phyloP scores from a whole-genome alignment of 176 grass and related monocot genomes.

The Puya raimondii region DNA sequence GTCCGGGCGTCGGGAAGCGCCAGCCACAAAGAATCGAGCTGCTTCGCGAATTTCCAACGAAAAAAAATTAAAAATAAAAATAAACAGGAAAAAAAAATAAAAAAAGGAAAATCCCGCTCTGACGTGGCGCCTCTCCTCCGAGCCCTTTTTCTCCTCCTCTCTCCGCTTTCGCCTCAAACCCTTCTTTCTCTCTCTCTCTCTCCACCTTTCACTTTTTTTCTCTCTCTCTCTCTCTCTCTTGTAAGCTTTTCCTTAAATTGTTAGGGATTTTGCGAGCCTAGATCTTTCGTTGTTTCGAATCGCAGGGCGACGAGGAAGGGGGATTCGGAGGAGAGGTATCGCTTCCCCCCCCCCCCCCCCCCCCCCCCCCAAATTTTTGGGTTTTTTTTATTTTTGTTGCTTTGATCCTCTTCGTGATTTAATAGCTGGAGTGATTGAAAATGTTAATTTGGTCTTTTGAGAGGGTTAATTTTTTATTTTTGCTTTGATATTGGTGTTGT shows the following conservation, averaged over 20 bases:
- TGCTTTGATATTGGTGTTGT: too few relatives aligned
- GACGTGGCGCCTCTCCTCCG: constrained; percentile 37
- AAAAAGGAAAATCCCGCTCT: constrained; percentile 30
- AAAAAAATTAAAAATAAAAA: not conserved
- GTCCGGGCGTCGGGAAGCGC: not conserved
- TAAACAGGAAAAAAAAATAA: constrained; percentile 2
- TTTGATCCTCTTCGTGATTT: too few relatives aligned
- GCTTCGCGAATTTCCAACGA: not conserved
- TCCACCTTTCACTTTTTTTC: constrained; percentile 6
- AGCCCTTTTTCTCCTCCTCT: constrained; percentile 40
- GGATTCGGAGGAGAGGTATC: too few relatives aligned
- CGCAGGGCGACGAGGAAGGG: not conserved
- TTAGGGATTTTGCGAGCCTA: too few relatives aligned
- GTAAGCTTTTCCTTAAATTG: not conserved
- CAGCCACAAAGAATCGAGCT: constrained; percentile 56
- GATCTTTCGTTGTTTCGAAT: not conserved
- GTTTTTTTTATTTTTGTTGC: too few relatives aligned
- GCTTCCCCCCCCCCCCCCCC: too few relatives aligned
- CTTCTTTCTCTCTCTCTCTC: not conserved
- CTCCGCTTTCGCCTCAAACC: not conserved
- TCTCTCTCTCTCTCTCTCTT: not conserved
- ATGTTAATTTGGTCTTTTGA: too few relatives aligned
- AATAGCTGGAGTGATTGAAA: too few relatives aligned
- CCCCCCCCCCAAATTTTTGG: too few relatives aligned
- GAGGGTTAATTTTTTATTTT: too few relatives aligned